phyloP scores from a whole-genome alignment of 2,329 filamentous ascomycete genomes.

The Periconia macrospinosa region DNA sequence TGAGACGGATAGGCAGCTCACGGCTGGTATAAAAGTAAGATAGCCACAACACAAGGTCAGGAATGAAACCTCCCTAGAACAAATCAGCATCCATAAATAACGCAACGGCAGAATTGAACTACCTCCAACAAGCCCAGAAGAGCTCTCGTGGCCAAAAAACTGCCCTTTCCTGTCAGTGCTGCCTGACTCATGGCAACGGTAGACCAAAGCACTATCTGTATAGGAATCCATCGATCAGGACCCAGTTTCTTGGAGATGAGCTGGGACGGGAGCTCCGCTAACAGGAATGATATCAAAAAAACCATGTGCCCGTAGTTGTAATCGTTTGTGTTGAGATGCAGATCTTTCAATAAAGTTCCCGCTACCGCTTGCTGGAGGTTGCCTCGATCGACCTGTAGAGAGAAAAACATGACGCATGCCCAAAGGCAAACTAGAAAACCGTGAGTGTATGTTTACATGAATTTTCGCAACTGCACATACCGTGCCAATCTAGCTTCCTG shows the following conservation, averaged over 20 bases:
- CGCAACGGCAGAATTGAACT: neutral
- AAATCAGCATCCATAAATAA: neutral
- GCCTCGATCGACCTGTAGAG: slow-evolving; percentile 27
- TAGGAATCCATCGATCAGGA: slow-evolving; percentile 42
- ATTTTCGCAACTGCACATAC: neutral
- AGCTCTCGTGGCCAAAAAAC: slow-evolving; percentile 23
- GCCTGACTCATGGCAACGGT: slow-evolving; percentile 11
- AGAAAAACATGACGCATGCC: slow-evolving; percentile 54
- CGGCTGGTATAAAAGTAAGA: slow-evolving; percentile 70
- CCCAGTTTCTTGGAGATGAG: slow-evolving; percentile 45
- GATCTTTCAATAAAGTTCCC: neutral
- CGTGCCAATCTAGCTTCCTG: neutral
- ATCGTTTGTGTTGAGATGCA: slow-evolving; percentile 2
- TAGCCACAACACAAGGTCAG: slow-evolving; percentile 62
- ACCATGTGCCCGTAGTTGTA: slow-evolving; percentile 40
- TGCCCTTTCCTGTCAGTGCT: slow-evolving; percentile 5
- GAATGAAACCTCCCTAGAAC: slow-evolving; percentile 56
- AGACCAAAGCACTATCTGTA: slow-evolving; percentile 31
- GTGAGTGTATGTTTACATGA: neutral
- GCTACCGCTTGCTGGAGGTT: slow-evolving; percentile 2
- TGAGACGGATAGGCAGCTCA: slow-evolving; percentile 64
- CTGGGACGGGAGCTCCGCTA: slow-evolving; percentile 44
- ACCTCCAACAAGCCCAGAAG: slow-evolving; percentile 54
- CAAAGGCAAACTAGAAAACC: slow-evolving; percentile 27
- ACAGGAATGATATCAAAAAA: slow-evolving; percentile 79